phyloP scores from a whole-genome alignment of 495 filamentous ascomycete species.

The Xylaria flabelliformis region DNA sequence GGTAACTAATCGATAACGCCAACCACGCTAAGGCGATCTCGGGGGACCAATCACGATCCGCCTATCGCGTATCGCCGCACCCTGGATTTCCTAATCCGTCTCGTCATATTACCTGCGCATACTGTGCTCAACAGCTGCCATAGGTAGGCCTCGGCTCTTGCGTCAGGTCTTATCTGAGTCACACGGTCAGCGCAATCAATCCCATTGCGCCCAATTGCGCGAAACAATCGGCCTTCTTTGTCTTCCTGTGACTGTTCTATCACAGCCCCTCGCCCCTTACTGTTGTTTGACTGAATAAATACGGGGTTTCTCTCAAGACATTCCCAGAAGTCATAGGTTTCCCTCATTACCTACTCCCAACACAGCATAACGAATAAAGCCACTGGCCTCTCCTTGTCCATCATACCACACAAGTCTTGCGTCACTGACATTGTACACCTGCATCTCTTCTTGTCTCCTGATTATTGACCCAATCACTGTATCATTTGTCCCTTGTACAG shows the following conservation, averaged over 20 bases:
- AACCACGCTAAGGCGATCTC: not conserved
- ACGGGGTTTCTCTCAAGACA: not conserved
- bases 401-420: constrained; percentile 29
- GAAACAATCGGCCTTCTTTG: constrained; percentile 7
- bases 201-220: constrained; percentile 14
- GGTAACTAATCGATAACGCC: constrained; percentile 15
- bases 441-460: constrained; percentile 2
- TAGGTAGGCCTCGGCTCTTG: constrained; percentile 15
- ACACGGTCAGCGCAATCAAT: constrained; percentile 36
- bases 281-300: constrained; percentile 12
- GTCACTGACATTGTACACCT: constrained; percentile 30
- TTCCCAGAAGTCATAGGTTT: constrained; percentile 9
- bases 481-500: not conserved
- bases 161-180: constrained; percentile 41
- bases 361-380: constrained; percentile 30
- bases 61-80: constrained; percentile 1
- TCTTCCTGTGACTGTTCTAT: constrained; percentile 25
- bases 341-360: constrained; percentile 21
- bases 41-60: constrained; percentile 1
- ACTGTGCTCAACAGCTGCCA: not conserved
- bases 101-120: not conserved
- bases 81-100: constrained; percentile 11
- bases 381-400: constrained; percentile 25
- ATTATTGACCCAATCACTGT: not conserved
- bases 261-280: constrained; percentile 2